These are phyloP conservation scores for Lodderomyces parapsilosis DNA, from an alignment of 1,139 yeast species.

Conservation along the genomic window DNA sequence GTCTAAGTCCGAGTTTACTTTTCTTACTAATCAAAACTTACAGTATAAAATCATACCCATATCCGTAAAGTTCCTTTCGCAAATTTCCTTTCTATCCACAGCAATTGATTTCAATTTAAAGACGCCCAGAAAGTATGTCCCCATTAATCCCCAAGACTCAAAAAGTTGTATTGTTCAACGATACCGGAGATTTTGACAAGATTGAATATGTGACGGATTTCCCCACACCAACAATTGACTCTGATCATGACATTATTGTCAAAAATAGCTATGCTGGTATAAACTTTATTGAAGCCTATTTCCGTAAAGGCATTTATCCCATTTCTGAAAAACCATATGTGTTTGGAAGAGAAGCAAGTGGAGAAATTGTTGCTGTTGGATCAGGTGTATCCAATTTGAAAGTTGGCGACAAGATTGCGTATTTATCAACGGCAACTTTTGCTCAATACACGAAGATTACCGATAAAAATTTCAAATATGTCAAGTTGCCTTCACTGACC, in stretches of 20 bases:
- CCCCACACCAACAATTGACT: conserved; percentile 57
- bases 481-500: conserved; percentile 49
- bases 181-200: conserved; percentile 47
- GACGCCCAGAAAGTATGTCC: neutral
- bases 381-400: conserved; percentile 50
- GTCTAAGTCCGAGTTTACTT: too few species aligned
- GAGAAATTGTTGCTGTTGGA: conserved; percentile 71
- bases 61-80: too few species aligned
- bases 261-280: conserved; percentile 76
- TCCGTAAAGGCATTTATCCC: conserved; percentile 68
- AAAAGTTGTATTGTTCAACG: conserved; percentile 56
- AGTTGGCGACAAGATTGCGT: conserved; percentile 76
- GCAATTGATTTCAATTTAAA: neutral
- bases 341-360: conserved; percentile 85
- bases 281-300: conserved; percentile 80
- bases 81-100: neutral
- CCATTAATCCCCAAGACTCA: conserved; percentile 52
- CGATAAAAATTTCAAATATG: conserved; percentile 25
- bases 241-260: conserved; percentile 57
- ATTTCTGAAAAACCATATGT: conserved; percentile 50
- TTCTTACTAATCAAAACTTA: too few species aligned
- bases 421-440: conserved; percentile 51
- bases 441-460: conserved; percentile 66
- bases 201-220: conserved; percentile 50
- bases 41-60: too few species aligned